These are phyloP conservation scores for Botrytis pseudocinerea DNA, from an alignment of 2,329 filamentous ascomycete genomes.

Conservation along the genomic window DNA sequence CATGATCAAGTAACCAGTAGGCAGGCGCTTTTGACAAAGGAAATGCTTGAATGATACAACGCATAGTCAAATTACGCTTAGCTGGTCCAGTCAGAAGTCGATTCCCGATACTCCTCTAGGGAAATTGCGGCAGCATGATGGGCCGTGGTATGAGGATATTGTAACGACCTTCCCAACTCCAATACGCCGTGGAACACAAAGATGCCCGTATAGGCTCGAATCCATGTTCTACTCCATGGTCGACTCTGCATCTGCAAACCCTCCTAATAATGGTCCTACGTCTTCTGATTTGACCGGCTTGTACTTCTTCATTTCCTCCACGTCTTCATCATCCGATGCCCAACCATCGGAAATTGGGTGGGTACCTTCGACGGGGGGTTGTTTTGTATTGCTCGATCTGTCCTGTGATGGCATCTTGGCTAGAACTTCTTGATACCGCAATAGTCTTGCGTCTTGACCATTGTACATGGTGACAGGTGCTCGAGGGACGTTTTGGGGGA, in stretches of 20 bases:
- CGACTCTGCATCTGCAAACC: conserved; percentile 41
- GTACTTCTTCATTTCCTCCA: conserved; percentile 37
- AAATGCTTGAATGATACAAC: conserved; percentile 42
- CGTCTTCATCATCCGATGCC: conserved; percentile 44
- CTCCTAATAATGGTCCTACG: conserved; percentile 41
- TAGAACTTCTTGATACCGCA: conserved; percentile 62
- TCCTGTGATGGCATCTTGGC: conserved; percentile 56
- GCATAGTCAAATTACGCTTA: conserved; percentile 41
- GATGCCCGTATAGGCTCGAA: conserved; percentile 27
- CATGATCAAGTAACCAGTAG: conserved; percentile 38
- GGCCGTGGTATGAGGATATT: conserved; percentile 37
- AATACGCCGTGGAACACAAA: conserved; percentile 37
- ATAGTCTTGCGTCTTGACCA: conserved; percentile 56
- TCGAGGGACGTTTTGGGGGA: conserved; percentile 50
- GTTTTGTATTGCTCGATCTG: conserved; percentile 43
- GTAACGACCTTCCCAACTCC: conserved; percentile 36
- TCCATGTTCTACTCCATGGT: conserved; percentile 37
- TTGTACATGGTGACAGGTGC: conserved; percentile 46
- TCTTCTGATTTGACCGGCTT: conserved; percentile 40
- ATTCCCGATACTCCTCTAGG: conserved; percentile 35
- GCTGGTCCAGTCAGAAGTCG: conserved; percentile 40
- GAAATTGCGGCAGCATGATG: conserved; percentile 31
- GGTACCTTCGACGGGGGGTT: conserved; percentile 37
- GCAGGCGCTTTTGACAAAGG: conserved; percentile 40
- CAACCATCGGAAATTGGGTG: conserved; percentile 45